Evolutionary conservation across 192 early-diverging fungal species (phyloP), one percentile per base, ranked within the genome.

Genomic region (Gaertneriomyces sp.): DNA sequence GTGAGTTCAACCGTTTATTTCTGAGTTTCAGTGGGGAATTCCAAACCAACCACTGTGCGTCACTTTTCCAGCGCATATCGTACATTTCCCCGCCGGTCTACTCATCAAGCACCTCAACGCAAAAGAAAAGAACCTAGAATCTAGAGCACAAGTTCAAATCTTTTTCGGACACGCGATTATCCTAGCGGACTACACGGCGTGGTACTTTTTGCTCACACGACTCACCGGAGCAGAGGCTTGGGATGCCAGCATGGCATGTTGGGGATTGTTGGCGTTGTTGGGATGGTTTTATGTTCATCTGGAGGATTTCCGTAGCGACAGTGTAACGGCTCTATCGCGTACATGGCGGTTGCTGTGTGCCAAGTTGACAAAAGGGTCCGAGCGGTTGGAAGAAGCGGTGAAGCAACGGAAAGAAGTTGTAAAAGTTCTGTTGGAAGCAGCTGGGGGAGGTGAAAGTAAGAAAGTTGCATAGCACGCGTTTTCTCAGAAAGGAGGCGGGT

Each of bases 101-200:
- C 11, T 53, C 11, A n/a, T 62, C 11, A 12, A 11, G 5, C 12
- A 20, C 16, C 39, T 69, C 16, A 16, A 14, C 6, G 5, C 11
- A 16, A 12, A 17, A 42, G 68, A 69, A 44, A 62, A 42, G 33
- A 44, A 54, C 14, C 43, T 33, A n/a, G 68, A 69, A 62, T 61
- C 68, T 52, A 69, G 62, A 62, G 68, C 68, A 45, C 68, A 69
- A 62, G 50, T 45, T 17, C 52, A 59, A 54, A 61, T 69, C 49
- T 69, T 69, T 45, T 7, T 52, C 20, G 40, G 33, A 2, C 51
- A 62, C 20, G 17, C 56, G 41, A 45, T 55, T 12, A 19, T 69
- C 7, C 68, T 60, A 10, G 8, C 45, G 19, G 17, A 9, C 19
- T 62, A 62, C 53, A 58, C 49, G 25, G 40, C 46, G 41, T 58